These are phyloP conservation scores for Aspergillus affinis DNA, from an alignment of 495 filamentous ascomycete genomes.

Conservation along the genomic window DNA sequence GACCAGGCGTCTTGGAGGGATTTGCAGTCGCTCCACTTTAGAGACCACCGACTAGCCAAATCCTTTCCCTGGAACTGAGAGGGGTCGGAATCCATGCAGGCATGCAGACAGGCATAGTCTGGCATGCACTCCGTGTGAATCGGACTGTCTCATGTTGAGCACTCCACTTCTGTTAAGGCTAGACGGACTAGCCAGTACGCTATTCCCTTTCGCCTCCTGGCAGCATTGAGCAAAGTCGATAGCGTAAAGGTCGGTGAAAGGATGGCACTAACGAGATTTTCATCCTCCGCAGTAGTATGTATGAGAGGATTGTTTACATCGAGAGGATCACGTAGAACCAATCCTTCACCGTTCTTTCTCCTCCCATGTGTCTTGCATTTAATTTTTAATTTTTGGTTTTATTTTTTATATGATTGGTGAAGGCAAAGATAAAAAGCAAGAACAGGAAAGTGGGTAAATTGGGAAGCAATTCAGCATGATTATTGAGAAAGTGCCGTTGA, in stretches of 20 bases:
- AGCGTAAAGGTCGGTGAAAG: slow-evolving; percentile 7
- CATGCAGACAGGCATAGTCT: not conserved
- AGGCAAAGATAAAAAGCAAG: not conserved
- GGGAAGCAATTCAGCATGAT: not conserved
- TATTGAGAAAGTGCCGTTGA: not conserved
- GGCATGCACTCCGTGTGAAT: not conserved
- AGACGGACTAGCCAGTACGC: slow-evolving; percentile 10
- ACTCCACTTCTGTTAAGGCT: slow-evolving; percentile 10
- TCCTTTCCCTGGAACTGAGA: slow-evolving; percentile 4
- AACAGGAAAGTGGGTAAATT: not conserved
- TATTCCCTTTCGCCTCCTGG: slow-evolving; percentile 14
- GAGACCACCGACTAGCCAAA: slow-evolving; percentile 1
- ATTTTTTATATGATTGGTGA: not conserved
- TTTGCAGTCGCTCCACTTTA: not conserved
- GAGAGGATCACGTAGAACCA: not conserved
- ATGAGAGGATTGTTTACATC: not conserved
- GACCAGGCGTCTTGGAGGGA: slow-evolving; percentile 6
- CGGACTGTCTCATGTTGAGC: not conserved
- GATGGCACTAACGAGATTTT: not conserved
- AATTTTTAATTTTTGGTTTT: not conserved
- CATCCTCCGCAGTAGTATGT: not conserved
- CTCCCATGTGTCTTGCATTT: not conserved
- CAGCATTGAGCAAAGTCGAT: slow-evolving; percentile 5
- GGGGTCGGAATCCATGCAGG: not conserved
- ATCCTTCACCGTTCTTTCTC: not conserved